Conservation (phyloP, 2,329 filamentous ascomycete species). For the Sphaceloma murrayae region DNA sequence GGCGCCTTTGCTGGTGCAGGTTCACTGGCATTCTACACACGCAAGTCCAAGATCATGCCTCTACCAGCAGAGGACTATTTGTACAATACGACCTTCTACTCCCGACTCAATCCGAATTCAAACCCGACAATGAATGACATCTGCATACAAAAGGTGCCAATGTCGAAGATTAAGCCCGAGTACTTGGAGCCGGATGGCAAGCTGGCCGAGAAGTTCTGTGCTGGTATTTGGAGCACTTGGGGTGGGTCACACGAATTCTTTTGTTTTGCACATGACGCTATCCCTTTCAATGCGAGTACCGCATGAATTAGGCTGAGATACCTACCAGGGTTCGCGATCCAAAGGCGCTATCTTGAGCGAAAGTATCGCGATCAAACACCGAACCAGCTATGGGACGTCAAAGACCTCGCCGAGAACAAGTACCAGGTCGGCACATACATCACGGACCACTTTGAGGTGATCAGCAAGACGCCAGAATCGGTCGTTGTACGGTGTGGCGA, state of each 20-base stretch:
- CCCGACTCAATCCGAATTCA: conserved; percentile 50
- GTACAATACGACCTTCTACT: conserved; percentile 49
- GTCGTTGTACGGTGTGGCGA: conserved; percentile 59
- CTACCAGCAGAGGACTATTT: conserved; percentile 53
- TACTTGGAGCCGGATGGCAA: conserved; percentile 52
- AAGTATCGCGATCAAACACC: conserved; percentile 45
- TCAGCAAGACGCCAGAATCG: conserved; percentile 51
- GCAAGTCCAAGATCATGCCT: conserved; percentile 48
- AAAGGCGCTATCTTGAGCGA: conserved; percentile 49
- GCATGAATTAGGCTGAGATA: too few species aligned
- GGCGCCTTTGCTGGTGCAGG: conserved; percentile 38
- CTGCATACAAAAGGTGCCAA: conserved; percentile 52
- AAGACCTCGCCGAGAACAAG: conserved; percentile 44
- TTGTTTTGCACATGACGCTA: too few species aligned
- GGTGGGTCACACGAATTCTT: too few species aligned
- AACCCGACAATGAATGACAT: conserved; percentile 58
- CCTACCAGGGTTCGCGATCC: conserved; percentile 45
- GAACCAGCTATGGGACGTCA: conserved; percentile 52
- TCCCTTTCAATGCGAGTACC: too few species aligned
- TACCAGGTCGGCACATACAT: conserved; percentile 57
- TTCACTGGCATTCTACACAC: conserved; percentile 44
- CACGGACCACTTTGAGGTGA: conserved; percentile 63
- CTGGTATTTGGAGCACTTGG: conserved; percentile 56
- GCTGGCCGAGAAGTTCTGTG: conserved; percentile 56
- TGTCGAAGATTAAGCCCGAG: conserved; percentile 55